These are phyloP conservation scores for Phialophora tarda DNA, from an alignment of 2,329 filamentous ascomycete species.

Conservation along the genomic window DNA sequence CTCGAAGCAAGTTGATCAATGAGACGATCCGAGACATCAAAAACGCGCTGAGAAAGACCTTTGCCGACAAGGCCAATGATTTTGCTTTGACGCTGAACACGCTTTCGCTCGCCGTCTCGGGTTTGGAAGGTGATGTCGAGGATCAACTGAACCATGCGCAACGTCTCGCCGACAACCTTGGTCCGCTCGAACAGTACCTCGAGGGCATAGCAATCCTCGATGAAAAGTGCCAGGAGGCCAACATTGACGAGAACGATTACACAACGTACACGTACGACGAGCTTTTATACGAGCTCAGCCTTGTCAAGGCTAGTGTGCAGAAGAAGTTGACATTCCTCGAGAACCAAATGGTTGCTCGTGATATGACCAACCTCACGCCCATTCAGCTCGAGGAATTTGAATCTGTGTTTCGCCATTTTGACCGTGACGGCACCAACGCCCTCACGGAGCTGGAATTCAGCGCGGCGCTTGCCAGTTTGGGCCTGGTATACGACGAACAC, in stretches of 20 bases:
- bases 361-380: slow-evolving; percentile 98
- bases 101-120: slow-evolving; percentile 90
- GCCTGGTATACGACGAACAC: slow-evolving; percentile 92
- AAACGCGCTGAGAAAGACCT: slow-evolving; percentile 86
- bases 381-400: slow-evolving; percentile 99
- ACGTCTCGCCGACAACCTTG: slow-evolving; percentile 80
- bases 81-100: slow-evolving; percentile 95
- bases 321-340: slow-evolving; percentile 97
- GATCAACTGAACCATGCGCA: slow-evolving; percentile 89
- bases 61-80: slow-evolving; percentile 98
- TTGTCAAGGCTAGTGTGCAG: slow-evolving; percentile 88
- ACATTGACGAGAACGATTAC: slow-evolving; percentile 99
- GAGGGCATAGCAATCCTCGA: slow-evolving; percentile 85
- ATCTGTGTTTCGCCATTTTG: slow-evolving; percentile 96
- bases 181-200: slow-evolving; percentile 88
- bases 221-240: slow-evolving; percentile 89
- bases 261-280: slow-evolving; percentile 99
- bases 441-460: slow-evolving; percentile 94
- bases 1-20: slow-evolving; percentile 90
- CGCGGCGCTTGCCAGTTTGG: slow-evolving; percentile 90
- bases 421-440: slow-evolving; percentile 88
- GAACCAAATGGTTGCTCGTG: slow-evolving; percentile 96
- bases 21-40: slow-evolving; percentile 99
- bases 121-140: slow-evolving; percentile 95
- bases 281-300: slow-evolving; percentile 85